Evolutionary conservation across 352 stramenopile species (phyloP).

Genomic region (Phytopythium kandeliae): DNA sequence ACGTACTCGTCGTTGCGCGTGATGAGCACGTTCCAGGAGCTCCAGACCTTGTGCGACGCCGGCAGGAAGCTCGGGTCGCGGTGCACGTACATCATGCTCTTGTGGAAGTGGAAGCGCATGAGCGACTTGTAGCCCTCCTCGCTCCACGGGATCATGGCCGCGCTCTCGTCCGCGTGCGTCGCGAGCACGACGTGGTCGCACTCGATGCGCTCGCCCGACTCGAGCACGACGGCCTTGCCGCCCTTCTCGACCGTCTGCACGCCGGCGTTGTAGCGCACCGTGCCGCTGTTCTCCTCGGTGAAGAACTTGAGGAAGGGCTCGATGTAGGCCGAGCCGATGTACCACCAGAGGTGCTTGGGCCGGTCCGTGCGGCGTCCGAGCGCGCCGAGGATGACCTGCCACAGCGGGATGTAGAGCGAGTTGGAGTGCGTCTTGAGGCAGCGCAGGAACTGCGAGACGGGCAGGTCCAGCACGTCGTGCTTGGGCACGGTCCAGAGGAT

Average conservation of each 20-base stretch:
- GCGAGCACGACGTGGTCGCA: constrained; percentile 85
- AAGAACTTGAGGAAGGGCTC: constrained; percentile 85
- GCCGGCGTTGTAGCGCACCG: constrained; percentile 67
- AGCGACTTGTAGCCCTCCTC: constrained; percentile 55
- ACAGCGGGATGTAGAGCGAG: constrained; percentile 84
- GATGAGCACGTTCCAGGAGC: constrained; percentile 84
- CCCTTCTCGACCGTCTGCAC: constrained; percentile 66
- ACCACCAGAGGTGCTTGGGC: constrained; percentile 82
- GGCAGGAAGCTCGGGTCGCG: constrained; percentile 71
- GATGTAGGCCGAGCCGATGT: constrained; percentile 80
- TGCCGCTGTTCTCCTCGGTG: constrained; percentile 73
- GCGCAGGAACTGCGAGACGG: constrained; percentile 80
- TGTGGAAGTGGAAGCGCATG: constrained; percentile 83
- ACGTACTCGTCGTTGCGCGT: constrained; percentile 82
- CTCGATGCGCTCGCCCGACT: constrained; percentile 63
- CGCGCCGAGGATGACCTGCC: constrained; percentile 76
- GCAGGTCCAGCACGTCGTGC: constrained; percentile 76
- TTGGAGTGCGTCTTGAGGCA: constrained; percentile 86
- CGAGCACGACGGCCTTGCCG: constrained; percentile 74
- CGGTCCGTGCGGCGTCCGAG: constrained; percentile 69
- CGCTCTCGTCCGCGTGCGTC: constrained; percentile 75
- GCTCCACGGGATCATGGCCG: constrained; percentile 69
- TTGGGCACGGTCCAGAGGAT: constrained; percentile 87
- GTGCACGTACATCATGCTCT: constrained; percentile 87
- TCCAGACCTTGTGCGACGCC: constrained; percentile 74